Evolutionary conservation across 140 eudicot species (phyloP).

Genomic region (Anethum foeniculum): DNA sequence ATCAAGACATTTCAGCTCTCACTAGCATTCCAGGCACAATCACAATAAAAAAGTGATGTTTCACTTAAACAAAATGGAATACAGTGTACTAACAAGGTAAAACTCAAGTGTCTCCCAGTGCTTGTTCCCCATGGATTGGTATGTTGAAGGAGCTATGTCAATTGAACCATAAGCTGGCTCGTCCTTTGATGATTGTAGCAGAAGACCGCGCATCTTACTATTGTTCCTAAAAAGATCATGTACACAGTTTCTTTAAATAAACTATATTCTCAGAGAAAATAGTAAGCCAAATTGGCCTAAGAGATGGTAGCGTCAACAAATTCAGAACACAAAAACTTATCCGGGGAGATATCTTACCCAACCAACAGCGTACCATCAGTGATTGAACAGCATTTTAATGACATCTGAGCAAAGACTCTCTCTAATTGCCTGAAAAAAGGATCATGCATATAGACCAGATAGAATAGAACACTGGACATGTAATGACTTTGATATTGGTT

Average conservation of each 20-base stretch:
- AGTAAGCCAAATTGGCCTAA: neutral
- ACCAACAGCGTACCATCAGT: conserved; percentile 31
- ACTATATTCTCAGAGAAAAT: conserved; percentile 10
- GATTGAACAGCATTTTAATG: conserved; percentile 75
- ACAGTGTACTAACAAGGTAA: conserved; percentile 61
- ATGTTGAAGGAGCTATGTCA: conserved; percentile 36
- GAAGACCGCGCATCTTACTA: conserved; percentile 42
- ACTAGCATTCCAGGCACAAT: neutral
- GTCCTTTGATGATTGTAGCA: conserved; percentile 64
- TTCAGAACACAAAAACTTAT: neutral
- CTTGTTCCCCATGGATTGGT: conserved; percentile 44
- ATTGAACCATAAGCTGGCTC: conserved; percentile 35
- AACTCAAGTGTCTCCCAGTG: conserved; percentile 90
- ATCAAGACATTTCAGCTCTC: neutral
- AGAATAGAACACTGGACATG: conserved; percentile 11
- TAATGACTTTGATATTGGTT: neutral
- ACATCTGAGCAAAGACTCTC: conserved; percentile 72
- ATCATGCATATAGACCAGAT: neutral
- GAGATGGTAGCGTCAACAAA: neutral
- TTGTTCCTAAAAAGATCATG: conserved; percentile 41
- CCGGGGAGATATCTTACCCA: conserved; percentile 25
- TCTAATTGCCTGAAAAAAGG: conserved; percentile 62
- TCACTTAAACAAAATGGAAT: neutral
- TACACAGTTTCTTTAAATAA: conserved; percentile 1
- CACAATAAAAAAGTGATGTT: neutral